These are phyloP conservation scores for Colletotrichum simmondsii DNA, from an alignment of 2,329 filamentous ascomycete genomes.

Conservation along the genomic window DNA sequence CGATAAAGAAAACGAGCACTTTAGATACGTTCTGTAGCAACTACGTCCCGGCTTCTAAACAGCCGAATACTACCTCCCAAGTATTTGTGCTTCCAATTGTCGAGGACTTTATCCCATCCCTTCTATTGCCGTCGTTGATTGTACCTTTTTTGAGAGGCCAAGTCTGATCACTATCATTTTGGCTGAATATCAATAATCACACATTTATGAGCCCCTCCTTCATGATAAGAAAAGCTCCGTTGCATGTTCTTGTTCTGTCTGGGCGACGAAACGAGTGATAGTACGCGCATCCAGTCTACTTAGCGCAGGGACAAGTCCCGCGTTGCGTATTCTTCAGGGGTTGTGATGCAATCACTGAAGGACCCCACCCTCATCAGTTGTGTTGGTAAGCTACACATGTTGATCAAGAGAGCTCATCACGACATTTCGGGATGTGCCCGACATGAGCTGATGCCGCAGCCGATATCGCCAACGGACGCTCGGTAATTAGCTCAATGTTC, in stretches of 20 bases:
- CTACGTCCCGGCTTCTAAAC: too few species aligned
- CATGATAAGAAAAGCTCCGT: too few species aligned
- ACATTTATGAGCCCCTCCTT: too few species aligned
- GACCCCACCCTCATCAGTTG: background rate
- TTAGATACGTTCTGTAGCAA: conserved; percentile 62
- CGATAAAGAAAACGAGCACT: conserved; percentile 75
- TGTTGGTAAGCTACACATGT: background rate
- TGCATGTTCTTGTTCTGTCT: background rate
- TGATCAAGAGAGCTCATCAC: background rate
- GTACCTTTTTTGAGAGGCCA: too few species aligned
- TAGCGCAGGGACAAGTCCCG: background rate
- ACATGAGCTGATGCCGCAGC: background rate
- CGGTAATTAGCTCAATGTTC: background rate
- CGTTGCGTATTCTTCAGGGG: background rate
- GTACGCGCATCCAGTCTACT: background rate
- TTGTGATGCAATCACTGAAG: background rate
- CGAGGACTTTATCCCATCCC: too few species aligned
- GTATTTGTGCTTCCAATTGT: too few species aligned
- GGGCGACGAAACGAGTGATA: background rate
- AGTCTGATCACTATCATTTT: too few species aligned
- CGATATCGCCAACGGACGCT: background rate
- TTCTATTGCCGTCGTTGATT: too few species aligned
- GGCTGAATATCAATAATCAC: too few species aligned
- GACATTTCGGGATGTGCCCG: background rate
- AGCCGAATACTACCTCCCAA: too few species aligned